Conservation (phyloP, 1,284 basidiomycete species). For the Marasmius oreades region DNA sequence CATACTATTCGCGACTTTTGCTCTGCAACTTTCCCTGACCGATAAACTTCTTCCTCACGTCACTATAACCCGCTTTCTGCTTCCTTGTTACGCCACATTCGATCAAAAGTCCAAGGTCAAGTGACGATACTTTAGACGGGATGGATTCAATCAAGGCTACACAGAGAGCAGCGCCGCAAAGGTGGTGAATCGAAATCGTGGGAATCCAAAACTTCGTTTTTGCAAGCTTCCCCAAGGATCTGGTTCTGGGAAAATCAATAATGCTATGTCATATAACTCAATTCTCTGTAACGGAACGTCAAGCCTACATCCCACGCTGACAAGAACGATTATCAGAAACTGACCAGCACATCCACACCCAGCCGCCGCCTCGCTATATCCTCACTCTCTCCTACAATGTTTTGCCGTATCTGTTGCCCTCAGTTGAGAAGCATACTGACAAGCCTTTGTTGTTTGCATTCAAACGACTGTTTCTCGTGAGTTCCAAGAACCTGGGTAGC, state of each 20-base stretch:
- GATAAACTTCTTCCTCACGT: no score
- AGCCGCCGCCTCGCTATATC: constrained; percentile 44
- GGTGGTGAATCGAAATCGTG: no score
- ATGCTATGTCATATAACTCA: constrained; percentile 45
- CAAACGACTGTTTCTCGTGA: constrained; percentile 26
- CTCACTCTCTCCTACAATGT: constrained; percentile 64
- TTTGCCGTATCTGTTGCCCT: constrained; percentile 46
- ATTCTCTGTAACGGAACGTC: constrained; percentile 35
- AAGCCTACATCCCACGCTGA: not conserved
- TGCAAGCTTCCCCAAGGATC: constrained; percentile 29
- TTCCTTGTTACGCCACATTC: no score
- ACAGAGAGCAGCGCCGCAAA: no score
- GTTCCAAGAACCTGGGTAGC: constrained; percentile 37
- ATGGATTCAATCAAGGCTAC: no score
- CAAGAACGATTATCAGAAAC: constrained; percentile 18
- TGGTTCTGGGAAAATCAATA: constrained; percentile 53
- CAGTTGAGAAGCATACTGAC: constrained; percentile 67
- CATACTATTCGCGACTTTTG: no score
- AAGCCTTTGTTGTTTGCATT: constrained; percentile 42
- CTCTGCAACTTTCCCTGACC: no score
- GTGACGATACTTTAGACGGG: no score
- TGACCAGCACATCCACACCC: constrained; percentile 49
- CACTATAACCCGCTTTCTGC: no score
- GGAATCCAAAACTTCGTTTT: not conserved
- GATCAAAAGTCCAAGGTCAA: no score